A percentile compares a stretch with the other conserved stretches of the same genome.
Evolutionary conservation across 2,329 filamentous ascomycete species (phyloP).

Genomic region (Delphinella strobiligena): DNA sequence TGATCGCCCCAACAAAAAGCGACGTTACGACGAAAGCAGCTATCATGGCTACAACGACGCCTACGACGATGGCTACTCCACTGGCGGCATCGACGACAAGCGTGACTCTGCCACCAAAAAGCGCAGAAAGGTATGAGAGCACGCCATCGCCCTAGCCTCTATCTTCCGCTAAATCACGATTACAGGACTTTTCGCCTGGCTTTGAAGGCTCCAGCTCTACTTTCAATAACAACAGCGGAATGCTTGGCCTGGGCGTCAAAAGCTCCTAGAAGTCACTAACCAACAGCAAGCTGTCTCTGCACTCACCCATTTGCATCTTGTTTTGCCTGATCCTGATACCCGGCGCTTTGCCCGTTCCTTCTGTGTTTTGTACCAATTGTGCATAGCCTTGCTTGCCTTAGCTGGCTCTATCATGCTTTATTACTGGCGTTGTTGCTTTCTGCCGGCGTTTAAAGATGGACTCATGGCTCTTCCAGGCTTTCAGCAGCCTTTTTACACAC

Average conservation of each 20-base stretch:
- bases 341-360: background rate
- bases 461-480: too few species aligned
- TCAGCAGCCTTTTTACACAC: too few species aligned
- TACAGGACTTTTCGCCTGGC: conserved; percentile 4
- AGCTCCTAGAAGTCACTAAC: conserved; percentile 4
- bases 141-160: background rate
- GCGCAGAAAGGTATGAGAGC: conserved; percentile 40
- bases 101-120: conserved; percentile 30
- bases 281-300: background rate
- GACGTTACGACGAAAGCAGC: conserved; percentile 62
- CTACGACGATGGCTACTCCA: conserved; percentile 60
- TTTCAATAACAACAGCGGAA: conserved; percentile 3
- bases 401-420: too few species aligned
- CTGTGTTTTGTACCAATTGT: background rate
- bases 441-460: background rate
- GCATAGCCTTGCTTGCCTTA: background rate
- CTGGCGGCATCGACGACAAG: conserved; percentile 56
- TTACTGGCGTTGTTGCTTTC: background rate
- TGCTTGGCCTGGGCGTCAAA: conserved; percentile 7
- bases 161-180: conserved; percentile 1
- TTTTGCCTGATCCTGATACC: background rate
- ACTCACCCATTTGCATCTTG: background rate
- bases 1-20: conserved; percentile 58
- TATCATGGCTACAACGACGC: conserved; percentile 66
- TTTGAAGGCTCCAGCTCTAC: conserved; percentile 3